Evolutionary conservation across 768 basidiomycete species (phyloP).

Genomic region (Boletus tylopilopsis): DNA sequence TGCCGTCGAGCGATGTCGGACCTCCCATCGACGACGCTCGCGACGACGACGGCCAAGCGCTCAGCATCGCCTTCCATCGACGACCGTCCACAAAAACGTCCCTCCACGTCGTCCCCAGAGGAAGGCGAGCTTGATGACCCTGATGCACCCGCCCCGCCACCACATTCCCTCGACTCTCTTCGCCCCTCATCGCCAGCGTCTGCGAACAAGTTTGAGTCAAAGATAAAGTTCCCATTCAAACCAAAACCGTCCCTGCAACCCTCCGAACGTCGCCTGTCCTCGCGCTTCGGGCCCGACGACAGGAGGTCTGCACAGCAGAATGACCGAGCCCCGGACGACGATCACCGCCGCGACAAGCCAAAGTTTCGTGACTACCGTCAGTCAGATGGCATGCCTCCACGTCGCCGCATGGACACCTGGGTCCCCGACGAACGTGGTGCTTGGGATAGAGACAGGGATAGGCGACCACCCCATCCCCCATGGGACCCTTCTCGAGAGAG

Average conservation of each 20-base stretch:
- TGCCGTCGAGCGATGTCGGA: conserved; percentile 13
- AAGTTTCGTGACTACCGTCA: conserved; percentile 22
- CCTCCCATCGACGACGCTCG: conserved; percentile 12
- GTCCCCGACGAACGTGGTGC: conserved; percentile 27
- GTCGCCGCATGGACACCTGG: conserved; percentile 25
- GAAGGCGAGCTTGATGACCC: conserved; percentile 78
- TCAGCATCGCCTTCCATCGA: conserved; percentile 53
- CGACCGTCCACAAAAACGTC: conserved; percentile 52
- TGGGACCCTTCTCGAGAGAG: conserved; percentile 23
- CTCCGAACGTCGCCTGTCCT: conserved; percentile 31
- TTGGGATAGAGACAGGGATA: conserved; percentile 28
- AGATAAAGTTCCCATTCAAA: conserved; percentile 79
- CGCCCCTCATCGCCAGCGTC: conserved; percentile 31
- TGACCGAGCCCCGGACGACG: conserved; percentile 44
- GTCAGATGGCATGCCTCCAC: conserved; percentile 11
- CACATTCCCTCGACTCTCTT: conserved; percentile 19
- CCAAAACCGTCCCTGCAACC: conserved; percentile 20
- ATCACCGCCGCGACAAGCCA: conserved; percentile 33
- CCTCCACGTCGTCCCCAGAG: conserved; percentile 62
- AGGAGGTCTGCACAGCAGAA: conserved; percentile 28
- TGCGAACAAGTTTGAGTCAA: conserved; percentile 36
- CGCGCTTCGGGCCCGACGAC: conserved; percentile 27
- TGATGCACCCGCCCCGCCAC: conserved; percentile 20
- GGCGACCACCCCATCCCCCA: conserved; percentile 14
- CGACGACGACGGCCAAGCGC: conserved; percentile 45